Conservation (phyloP, 768 basidiomycete species). For the Cystofilobasidium macerans region DNA sequence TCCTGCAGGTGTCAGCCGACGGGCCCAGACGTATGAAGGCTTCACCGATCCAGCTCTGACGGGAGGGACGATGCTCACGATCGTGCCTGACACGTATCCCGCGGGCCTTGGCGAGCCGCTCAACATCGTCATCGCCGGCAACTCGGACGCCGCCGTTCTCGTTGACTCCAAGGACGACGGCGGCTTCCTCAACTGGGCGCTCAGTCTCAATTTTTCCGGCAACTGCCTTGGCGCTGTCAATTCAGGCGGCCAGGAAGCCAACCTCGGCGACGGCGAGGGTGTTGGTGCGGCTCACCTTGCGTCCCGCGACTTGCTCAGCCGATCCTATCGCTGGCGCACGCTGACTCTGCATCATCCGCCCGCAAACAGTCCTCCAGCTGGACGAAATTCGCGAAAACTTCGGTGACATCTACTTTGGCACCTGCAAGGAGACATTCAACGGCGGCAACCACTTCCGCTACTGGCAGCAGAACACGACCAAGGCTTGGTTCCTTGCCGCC, state of each 20-base stretch:
- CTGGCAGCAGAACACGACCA: slow-evolving; percentile 27
- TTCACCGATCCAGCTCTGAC: neutral
- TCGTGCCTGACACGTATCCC: slow-evolving; percentile 21
- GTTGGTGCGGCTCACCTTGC: slow-evolving; percentile 44
- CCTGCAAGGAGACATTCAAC: slow-evolving; percentile 71
- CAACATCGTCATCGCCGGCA: slow-evolving; percentile 66
- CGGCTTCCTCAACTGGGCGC: slow-evolving; percentile 68
- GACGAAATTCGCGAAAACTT: slow-evolving; percentile 79
- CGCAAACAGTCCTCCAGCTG: slow-evolving; percentile 57
- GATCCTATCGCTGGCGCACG: slow-evolving; percentile 9
- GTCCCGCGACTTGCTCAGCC: neutral
- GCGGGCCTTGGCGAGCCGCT: slow-evolving; percentile 67
- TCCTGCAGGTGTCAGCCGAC: too few relatives aligned
- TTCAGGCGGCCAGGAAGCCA: slow-evolving; percentile 55
- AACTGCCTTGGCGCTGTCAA: slow-evolving; percentile 78
- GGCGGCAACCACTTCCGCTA: slow-evolving; percentile 84
- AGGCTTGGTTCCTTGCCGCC: slow-evolving; percentile 23
- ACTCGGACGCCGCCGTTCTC: slow-evolving; percentile 58
- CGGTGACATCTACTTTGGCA: slow-evolving; percentile 64
- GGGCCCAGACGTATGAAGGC: neutral
- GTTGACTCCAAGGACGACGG: slow-evolving; percentile 52
- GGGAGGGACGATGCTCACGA: slow-evolving; percentile 23
- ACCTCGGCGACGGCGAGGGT: slow-evolving; percentile 76
- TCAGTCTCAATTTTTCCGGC: slow-evolving; percentile 52
- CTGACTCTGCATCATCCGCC: neutral